phyloP scores from a whole-genome alignment of 208 protist species.

The Trypanosoma cruzi region DNA sequence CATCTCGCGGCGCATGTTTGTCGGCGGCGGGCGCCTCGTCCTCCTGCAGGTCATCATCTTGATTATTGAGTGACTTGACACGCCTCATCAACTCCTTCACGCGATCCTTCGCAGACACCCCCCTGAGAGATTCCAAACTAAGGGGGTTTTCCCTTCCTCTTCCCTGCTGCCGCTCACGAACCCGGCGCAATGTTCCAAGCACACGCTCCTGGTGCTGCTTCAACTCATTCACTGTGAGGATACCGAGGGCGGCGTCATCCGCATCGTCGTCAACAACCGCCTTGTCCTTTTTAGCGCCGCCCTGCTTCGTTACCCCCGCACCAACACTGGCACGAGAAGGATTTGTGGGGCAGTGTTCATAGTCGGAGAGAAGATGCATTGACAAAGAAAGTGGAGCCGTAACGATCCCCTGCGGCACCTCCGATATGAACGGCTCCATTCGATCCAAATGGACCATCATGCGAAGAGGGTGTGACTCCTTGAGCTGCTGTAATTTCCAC shows the following conservation, averaged over 20 bases:
- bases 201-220: neutral
- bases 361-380: conserved; percentile 7
- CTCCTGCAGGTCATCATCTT: neutral
- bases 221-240: conserved; percentile 13
- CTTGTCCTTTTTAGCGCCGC: no score
- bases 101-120: neutral
- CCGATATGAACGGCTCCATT: conserved; percentile 7
- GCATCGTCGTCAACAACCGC: neutral
- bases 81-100: conserved; percentile 3
- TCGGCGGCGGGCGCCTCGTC: neutral
- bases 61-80: no score
- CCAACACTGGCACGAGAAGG: neutral
- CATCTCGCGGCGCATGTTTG: no score
- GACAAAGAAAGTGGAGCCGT: neutral
- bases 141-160: neutral
- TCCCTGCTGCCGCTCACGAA: neutral
- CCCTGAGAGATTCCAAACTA: neutral
- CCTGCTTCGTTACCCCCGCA: neutral
- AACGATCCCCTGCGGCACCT: neutral
- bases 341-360: neutral
- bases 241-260: neutral
- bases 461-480: neutral
- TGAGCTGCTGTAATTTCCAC: neutral
- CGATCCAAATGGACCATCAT: neutral
- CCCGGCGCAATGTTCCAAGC: neutral